Base-by-base conservation (phyloP, 2,329 filamentous ascomycete species). In the Neofusicoccum kwambonambiense region DNA sequence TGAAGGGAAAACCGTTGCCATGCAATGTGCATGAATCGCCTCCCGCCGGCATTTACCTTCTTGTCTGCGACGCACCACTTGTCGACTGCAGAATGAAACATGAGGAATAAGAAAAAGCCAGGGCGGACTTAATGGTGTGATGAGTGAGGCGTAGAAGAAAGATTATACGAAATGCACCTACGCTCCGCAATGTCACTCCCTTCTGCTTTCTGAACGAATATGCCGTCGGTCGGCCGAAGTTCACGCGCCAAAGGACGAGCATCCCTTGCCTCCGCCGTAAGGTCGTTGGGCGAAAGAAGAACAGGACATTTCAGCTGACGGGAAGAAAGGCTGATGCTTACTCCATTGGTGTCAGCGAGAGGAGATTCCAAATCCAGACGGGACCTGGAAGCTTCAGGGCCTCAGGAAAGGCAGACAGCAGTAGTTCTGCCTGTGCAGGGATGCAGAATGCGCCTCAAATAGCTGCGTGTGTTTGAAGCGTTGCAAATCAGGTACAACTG, bases 1-100 rank as follows among this genome's bases (percentile, higher is more conserved):
- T 19, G 56, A 60, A 47, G n/a, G 9, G 15, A 58, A 35, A 47
- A 35, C 56, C 56, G 41, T 39, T 60, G n/a, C 56, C 56, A 31
- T 27, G 56, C 42, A 15, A 7, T 37, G 27, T 47, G 56, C 56
- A 47, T 35, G 56, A 60, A n/a, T 60, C 56, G 56, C 11, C 19
- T 47, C 11, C 31, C 5, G 13, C 42, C 31, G 56, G 56, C 56
- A 15, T 60, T 47, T 60, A 11, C 56, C 42, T 35, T 60, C 47
- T 35, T 22, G 56, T 4, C 42, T 45, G 31, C 37, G n/a, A 39
- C 37, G 50, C 50, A n/a, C 31, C 42, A 35, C 27, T 44, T 12
- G 19, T 39, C 22, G 39, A 34, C 19, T 45, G 41, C 39, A 44
- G n/a, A 58, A 60, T 49, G 15, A 60, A 47, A 58, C 41, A 17